Base-by-base conservation (phyloP, 1,284 basidiomycete genomes). In the Leucoagaricus sp. region DNA sequence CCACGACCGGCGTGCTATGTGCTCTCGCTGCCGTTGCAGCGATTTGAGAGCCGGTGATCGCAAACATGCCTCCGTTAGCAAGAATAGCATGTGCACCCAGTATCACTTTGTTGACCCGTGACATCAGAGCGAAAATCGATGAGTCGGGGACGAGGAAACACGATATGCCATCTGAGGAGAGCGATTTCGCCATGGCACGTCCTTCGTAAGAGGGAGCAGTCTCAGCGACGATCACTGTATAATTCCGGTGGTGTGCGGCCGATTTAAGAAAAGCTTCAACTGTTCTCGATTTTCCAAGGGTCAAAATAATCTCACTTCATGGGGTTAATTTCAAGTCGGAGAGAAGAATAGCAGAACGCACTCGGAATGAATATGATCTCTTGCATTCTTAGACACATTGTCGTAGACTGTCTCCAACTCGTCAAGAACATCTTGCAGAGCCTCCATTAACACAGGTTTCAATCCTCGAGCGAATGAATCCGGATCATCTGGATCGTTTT, bases 291-390 rank as follows among this genome's bases (percentile, higher is more conserved):
- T 93, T 86, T n/a, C 96, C 96, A 40, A 99, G 83, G 0, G 96
- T 99, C 60, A 99, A 75, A 62, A 99, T 95, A 63, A 98, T 96
- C 72, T 99, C 96, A 63, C 94, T 96, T 59, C 13, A 26, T 29
- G 48, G 56, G 34, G 45, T 63, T 50, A 64, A 31, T 49, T 48
- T 33, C 6, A 10, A 6, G 45, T 33, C 46, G 33, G 36, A 45
- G 44, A 21, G n/a, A 57, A 19, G 8, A 23, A 48, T 46, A 44
- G 38, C 34, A 28, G 34, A 1, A 74, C 90, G 67, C 68, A 96
- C 94, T 97, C 94, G 9, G 94, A 94, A 72, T 98, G 96, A 60
- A 99, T 93, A 71, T 99, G 96, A 71, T 98, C 95, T 69, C 87
- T 91, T 1, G 96, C 94, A 60, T 93, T 94, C 74, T 94, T 96